Percentiles rank a stretch among this genome's conserved stretches.
phyloP scores from a whole-genome alignment of 2,329 filamentous ascomycete species.

The Thyridium curvatum region DNA sequence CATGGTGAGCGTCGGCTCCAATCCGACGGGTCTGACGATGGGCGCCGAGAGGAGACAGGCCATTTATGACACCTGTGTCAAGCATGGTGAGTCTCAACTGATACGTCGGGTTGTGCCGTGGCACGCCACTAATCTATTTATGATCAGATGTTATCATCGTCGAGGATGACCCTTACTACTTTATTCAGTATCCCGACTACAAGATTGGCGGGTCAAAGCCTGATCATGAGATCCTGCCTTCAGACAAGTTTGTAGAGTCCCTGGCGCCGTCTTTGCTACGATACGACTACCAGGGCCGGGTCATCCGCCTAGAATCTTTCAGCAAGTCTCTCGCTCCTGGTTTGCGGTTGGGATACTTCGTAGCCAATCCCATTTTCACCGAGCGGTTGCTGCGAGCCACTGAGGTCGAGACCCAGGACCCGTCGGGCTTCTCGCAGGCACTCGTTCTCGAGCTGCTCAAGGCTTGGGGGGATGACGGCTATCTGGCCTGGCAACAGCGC shows the following conservation, averaged over 20 bases:
- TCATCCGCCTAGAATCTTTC: conserved; percentile 62
- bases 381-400: conserved; percentile 20
- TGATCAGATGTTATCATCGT: conserved; percentile 44
- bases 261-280: conserved; percentile 16
- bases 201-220: neutral
- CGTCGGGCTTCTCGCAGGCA: conserved; percentile 58
- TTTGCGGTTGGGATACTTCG: conserved; percentile 60
- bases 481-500: conserved; percentile 66
- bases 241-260: conserved; percentile 9
- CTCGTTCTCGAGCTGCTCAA: conserved; percentile 29
- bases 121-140: neutral
- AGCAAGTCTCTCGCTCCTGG: conserved; percentile 66
- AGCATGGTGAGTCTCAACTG: conserved; percentile 22
- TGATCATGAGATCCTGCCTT: neutral
- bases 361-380: conserved; percentile 19
- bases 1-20: conserved; percentile 50
- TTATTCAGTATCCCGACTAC: conserved; percentile 15
- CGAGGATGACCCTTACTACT: conserved; percentile 55
- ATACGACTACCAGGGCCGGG: conserved; percentile 16
- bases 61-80: conserved; percentile 40
- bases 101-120: too few species aligned
- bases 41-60: conserved; percentile 47
- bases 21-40: conserved; percentile 64
- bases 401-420: conserved; percentile 57
- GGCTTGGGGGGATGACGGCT: conserved; percentile 68